A percentile compares a stretch with the other conserved stretches of the same genome.
Evolutionary conservation across 2,329 filamentous ascomycete genomes (phyloP).

Genomic region (Colletotrichum sp.): DNA sequence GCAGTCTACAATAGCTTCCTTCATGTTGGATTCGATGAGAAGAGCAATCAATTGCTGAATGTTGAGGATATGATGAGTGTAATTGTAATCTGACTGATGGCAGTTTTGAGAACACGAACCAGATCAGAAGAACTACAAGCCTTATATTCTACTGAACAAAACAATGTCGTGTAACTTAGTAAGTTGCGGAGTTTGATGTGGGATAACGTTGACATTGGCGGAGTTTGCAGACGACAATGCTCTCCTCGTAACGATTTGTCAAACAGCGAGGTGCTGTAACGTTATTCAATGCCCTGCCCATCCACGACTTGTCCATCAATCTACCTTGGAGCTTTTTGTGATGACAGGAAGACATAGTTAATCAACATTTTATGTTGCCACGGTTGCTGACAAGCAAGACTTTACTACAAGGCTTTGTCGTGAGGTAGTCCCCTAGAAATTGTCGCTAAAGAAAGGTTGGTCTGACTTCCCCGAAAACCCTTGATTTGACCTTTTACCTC

Average conservation of each 20-base stretch:
- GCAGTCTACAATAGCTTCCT: neutral
- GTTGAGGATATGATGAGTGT: rapidly evolving
- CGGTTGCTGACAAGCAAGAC: neutral
- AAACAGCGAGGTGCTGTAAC: neutral
- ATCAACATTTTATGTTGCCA: neutral
- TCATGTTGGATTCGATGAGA: neutral
- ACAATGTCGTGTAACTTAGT: neutral
- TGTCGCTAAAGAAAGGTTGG: neutral
- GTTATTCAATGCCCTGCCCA: neutral
- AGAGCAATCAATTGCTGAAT: neutral
- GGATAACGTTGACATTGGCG: neutral
- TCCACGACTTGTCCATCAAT: rapidly evolving
- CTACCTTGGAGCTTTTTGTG: neutral
- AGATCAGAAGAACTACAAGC: neutral
- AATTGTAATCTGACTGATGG: neutral
- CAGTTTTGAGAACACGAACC: neutral
- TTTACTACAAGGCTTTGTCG: neutral
- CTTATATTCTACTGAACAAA: neutral
- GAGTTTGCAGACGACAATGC: neutral
- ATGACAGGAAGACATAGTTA: neutral
- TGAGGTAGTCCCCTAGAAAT: neutral
- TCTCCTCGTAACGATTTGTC: neutral
- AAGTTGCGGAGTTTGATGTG: neutral
- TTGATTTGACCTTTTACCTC: neutral
- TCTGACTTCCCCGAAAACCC: neutral